Evolutionary conservation across 1,284 basidiomycete species (phyloP), one percentile per base, ranked within the genome.

Genomic region (Meripilus lineatus): DNA sequence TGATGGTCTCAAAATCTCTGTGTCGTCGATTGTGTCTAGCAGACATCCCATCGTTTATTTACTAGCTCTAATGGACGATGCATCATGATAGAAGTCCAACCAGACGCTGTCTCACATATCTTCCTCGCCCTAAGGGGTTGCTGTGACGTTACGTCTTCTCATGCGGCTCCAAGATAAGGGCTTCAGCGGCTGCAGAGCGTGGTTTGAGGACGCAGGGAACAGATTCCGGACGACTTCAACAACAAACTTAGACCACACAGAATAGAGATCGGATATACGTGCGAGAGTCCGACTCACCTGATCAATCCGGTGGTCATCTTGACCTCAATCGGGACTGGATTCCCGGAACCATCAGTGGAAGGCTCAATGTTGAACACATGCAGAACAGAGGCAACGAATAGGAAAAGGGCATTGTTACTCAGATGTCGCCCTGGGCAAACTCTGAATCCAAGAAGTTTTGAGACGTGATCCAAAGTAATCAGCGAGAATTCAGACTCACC

Each of bases 381-480:
- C 4, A 44, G 25, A 4, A 36, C 32, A 14, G 34, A 6, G 5
- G 42, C 42, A 4, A 44, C 23, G 5, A 18, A 10, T 5, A 44
- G 7, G 24, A 38, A 44, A 3, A 44, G 26, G 5, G 42, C 26
- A 18, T 38, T 33, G 36, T 38, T 37, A 20, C 35, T 38, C n/a
- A 44, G 28, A 23, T 21, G 30, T 14, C 42, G 10, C n/a, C 42
- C 42, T 4, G 42, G 42, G 23, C 42, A 44, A 10, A 44, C 24
- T 15, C 42, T 44, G 10, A 4, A 14, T 6, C 18, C 17, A 10
- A 36, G 14, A 26, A 25, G 10, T 5, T 18, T 8, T 21, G 5
- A 21, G 22, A 21, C 37, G 8, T 22, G 22, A 22, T 15, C 8
- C 21, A 5, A n/a, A 36, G 8, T 14, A 8, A 38, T n/a, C 37